phyloP scores from a whole-genome alignment of 345 rosid genomes.

The Trapa bicornis region DNA sequence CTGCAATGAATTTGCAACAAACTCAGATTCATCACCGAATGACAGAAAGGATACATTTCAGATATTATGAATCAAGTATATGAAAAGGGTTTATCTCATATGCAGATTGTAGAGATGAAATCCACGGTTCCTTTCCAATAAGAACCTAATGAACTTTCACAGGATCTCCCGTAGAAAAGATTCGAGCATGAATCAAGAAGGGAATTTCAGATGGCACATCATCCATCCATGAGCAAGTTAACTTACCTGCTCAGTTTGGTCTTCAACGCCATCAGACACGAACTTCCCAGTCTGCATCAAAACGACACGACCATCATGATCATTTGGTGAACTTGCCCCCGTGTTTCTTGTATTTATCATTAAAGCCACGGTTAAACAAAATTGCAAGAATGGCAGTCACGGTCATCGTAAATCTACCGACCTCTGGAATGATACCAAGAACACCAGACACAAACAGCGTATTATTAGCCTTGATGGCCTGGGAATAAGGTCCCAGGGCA shows the following conservation, averaged over 20 bases:
- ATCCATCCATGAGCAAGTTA: background rate
- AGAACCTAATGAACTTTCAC: background rate
- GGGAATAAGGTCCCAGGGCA: constrained; percentile 87
- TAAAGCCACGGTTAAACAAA: background rate
- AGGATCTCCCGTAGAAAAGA: background rate
- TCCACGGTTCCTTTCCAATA: background rate
- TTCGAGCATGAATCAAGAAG: background rate
- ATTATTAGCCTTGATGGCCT: constrained; percentile 77
- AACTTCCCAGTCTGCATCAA: constrained; percentile 62
- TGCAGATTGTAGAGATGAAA: background rate
- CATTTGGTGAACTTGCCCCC: background rate
- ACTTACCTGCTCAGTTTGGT: constrained; percentile 79
- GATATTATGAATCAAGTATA: background rate
- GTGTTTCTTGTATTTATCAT: background rate
- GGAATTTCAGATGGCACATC: background rate
- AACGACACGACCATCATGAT: background rate
- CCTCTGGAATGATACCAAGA: constrained; percentile 86
- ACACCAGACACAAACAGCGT: constrained; percentile 74
- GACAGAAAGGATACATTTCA: no score
- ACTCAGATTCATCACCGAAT: no score
- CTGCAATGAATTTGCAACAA: constrained; percentile 12
- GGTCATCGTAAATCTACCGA: constrained; percentile 10
- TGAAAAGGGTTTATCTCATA: background rate
- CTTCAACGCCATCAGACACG: constrained; percentile 54
- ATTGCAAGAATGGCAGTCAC: background rate